Percentiles rank a stretch among this genome's conserved stretches.
Evolutionary conservation across 768 basidiomycete species (phyloP).

Genomic region (Leccinellum rugosiceps): DNA sequence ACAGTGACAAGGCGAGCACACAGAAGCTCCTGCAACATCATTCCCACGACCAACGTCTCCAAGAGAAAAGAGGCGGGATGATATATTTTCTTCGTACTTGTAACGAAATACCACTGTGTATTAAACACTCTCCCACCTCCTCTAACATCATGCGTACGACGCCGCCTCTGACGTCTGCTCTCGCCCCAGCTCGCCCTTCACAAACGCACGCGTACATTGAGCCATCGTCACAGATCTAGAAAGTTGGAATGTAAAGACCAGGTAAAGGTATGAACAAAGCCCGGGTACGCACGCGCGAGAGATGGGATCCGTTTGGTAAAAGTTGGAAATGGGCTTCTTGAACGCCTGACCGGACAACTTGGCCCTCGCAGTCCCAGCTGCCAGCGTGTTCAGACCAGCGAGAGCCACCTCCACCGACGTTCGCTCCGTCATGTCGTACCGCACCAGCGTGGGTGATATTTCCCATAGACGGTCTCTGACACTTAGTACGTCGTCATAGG

Average conservation of each 20-base stretch:
- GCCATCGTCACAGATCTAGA: conserved; percentile 92
- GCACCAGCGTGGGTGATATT: conserved; percentile 83
- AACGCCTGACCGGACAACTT: conserved; percentile 62
- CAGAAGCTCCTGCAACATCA: too few relatives aligned
- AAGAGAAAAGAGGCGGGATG: background rate
- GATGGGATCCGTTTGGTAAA: conserved; percentile 96
- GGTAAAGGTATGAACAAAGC: background rate
- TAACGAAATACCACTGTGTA: conserved; percentile 1
- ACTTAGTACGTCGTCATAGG: conserved; percentile 83
- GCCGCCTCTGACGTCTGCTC: background rate
- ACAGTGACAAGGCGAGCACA: too few relatives aligned
- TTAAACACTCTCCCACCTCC: background rate
- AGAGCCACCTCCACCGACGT: conserved; percentile 72
- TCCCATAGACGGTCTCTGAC: conserved; percentile 97
- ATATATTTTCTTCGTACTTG: conserved; percentile 7
- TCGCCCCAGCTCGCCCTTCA: conserved; percentile 51
- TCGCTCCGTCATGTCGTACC: conserved; percentile 78
- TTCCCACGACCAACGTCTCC: too few relatives aligned
- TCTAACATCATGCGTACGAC: conserved; percentile 15
- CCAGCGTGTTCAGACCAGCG: conserved; percentile 62
- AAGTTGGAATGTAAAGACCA: background rate
- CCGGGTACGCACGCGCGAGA: conserved; percentile 77
- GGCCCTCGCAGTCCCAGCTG: conserved; percentile 46
- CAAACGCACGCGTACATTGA: conserved; percentile 85
- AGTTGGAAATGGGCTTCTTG: conserved; percentile 82